Conservation (phyloP, 352 stramenopile species). For the Phytopythium vexans region DNA sequence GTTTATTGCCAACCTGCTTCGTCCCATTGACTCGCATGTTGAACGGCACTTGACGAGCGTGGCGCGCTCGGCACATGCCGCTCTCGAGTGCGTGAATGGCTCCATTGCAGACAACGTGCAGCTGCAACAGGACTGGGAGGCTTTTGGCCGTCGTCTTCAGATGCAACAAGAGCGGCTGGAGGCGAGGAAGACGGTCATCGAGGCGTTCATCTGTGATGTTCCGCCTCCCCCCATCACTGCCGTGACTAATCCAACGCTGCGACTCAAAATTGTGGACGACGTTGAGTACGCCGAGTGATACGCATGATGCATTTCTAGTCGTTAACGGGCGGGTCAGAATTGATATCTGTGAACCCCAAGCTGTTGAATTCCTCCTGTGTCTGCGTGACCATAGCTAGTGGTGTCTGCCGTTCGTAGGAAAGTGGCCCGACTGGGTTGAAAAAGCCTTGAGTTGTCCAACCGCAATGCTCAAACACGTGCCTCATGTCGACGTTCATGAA, state of each 20-base stretch:
- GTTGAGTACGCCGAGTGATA: no score
- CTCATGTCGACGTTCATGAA: conserved; percentile 9
- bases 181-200: conserved; percentile 1
- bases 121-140: conserved; percentile 2
- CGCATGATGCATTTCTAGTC: no score
- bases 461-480: no score
- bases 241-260: conserved; percentile 2
- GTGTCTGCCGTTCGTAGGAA: no score
- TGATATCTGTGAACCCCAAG: conserved; percentile 9
- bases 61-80: conserved; percentile 3
- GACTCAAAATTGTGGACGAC: conserved; percentile 14
- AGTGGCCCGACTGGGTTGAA: conserved; percentile 10
- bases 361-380: no score
- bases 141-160: conserved; percentile 5
- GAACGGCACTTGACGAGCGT: conserved; percentile 1
- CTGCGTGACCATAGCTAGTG: no score
- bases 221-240: conserved; percentile 3
- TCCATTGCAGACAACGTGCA: conserved; percentile 4
- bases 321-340: no score
- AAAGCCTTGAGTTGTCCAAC: conserved; percentile 1
- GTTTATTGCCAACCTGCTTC: conserved; percentile 7
- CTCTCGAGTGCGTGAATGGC: conserved; percentile 7
- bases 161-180: neutral
- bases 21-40: neutral
- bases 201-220: conserved; percentile 5